A percentile compares a stretch with the other conserved stretches of the same genome.
Evolutionary conservation across 176 grass and related monocot species (phyloP).

Genomic region (Dendrocalamus sinicus): DNA sequence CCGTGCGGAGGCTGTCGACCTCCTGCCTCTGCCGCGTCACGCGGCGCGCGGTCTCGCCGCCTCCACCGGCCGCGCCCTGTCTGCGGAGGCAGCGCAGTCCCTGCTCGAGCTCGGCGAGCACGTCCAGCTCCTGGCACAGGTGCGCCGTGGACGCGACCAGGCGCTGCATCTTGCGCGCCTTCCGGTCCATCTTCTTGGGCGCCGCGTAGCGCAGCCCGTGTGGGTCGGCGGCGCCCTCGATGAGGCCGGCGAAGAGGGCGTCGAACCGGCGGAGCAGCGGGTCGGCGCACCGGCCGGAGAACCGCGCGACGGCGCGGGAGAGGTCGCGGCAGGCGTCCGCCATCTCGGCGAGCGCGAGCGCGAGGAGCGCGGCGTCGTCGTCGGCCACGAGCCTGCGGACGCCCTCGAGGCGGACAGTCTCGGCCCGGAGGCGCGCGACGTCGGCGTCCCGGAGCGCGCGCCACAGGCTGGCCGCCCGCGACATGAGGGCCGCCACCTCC

Average conservation of each 20-base stretch:
- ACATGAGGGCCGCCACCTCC: conserved; percentile 75
- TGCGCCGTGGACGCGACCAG: conserved; percentile 51
- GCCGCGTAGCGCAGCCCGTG: conserved; percentile 57
- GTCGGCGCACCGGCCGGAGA: conserved; percentile 58
- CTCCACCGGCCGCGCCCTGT: conserved; percentile 4
- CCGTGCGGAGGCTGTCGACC: conserved; percentile 65
- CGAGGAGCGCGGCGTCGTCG: conserved; percentile 61
- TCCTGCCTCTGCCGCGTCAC: conserved; percentile 68
- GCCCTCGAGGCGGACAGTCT: conserved; percentile 61
- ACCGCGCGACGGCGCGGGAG: conserved; percentile 35
- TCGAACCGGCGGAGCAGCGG: conserved; percentile 65
- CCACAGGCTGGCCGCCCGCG: conserved; percentile 62
- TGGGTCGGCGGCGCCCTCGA: conserved; percentile 49
- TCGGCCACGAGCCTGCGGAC: conserved; percentile 64
- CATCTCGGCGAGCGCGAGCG: conserved; percentile 63
- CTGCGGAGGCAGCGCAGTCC: conserved; percentile 33
- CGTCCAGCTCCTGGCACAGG: conserved; percentile 74
- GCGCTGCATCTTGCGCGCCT: conserved; percentile 83
- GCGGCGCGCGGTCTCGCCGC: conserved; percentile 44
- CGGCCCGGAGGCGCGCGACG: conserved; percentile 44
- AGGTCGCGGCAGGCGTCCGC: conserved; percentile 43
- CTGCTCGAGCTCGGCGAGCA: conserved; percentile 79
- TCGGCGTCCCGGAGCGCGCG: conserved; percentile 53
- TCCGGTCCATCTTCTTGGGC: conserved; percentile 70
- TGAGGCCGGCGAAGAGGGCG: conserved; percentile 53